Percentiles rank a stretch among this genome's conserved stretches.
These are phyloP conservation scores for Leishmania aethiopica DNA, from an alignment of 208 protist genomes.

Conservation along the genomic window DNA sequence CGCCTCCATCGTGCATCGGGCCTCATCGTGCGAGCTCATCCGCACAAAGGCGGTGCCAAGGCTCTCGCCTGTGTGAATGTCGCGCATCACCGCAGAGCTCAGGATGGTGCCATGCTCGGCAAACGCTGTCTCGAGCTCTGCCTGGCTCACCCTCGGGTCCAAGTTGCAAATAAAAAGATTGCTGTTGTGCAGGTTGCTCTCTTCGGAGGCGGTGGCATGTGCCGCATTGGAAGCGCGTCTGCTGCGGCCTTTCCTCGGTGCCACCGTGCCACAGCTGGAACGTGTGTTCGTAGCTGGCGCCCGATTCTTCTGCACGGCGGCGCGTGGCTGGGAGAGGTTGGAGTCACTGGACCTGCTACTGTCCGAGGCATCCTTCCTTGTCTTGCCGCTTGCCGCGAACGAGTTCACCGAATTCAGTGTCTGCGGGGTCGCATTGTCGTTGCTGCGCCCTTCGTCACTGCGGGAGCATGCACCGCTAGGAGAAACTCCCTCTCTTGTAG, in stretches of 20 bases:
- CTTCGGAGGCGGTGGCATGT: neutral
- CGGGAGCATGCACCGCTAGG: neutral
- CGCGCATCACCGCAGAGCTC: constrained; percentile 63
- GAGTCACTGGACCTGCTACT: constrained; percentile 7
- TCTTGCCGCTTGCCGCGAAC: neutral
- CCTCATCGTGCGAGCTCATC: constrained; percentile 44
- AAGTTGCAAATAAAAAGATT: constrained; percentile 72
- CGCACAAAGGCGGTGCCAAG: constrained; percentile 76
- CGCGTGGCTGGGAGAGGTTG: neutral
- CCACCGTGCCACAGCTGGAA: neutral
- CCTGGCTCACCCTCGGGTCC: constrained; percentile 32
- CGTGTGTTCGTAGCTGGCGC: neutral
- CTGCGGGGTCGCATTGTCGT: constrained; percentile 2
- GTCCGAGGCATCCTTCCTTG: neutral
- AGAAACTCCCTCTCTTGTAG: neutral
- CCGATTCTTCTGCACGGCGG: too few species aligned
- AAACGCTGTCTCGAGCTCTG: constrained; percentile 45
- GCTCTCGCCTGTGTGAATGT: constrained; percentile 68
- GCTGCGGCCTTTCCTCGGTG: neutral
- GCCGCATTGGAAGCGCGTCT: neutral
- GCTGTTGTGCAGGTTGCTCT: constrained; percentile 33
- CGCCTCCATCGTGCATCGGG: constrained; percentile 30
- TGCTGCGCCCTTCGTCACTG: neutral
- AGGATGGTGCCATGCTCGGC: constrained; percentile 51
- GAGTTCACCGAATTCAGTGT: neutral